phyloP scores from a whole-genome alignment of 305 asterid genomes.

The Salvia sclarea region DNA sequence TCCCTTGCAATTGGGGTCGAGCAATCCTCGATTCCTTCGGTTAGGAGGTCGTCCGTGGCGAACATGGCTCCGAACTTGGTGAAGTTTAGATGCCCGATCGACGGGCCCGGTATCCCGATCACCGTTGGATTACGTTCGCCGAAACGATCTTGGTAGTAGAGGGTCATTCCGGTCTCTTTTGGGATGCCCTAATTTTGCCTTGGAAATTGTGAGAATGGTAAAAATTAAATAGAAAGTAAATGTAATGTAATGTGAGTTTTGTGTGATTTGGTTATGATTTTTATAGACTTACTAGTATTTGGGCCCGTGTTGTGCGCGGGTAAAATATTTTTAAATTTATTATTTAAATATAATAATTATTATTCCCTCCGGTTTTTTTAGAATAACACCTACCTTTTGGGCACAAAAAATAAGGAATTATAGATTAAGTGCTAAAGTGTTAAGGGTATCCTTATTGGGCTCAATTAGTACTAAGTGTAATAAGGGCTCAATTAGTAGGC shows the following conservation, averaged over 20 bases:
- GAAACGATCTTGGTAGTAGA: conserved; percentile 47
- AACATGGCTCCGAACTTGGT: conserved; percentile 53
- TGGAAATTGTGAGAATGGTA: conserved; percentile 15
- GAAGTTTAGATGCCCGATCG: conserved; percentile 30
- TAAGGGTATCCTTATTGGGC: too few relatives aligned
- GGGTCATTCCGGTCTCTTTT: conserved; percentile 41
- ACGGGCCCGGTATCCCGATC: conserved; percentile 31
- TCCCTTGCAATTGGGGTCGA: conserved; percentile 44
- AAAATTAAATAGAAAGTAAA: neutral
- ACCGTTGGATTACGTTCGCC: conserved; percentile 35
- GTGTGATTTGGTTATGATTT: neutral
- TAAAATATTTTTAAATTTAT: too few relatives aligned
- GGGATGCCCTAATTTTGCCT: conserved; percentile 28
- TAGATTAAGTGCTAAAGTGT: too few relatives aligned
- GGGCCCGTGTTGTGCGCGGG: too few relatives aligned
- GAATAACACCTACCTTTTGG: too few relatives aligned
- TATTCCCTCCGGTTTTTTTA: too few relatives aligned
- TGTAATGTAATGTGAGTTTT: neutral
- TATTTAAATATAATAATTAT: too few relatives aligned
- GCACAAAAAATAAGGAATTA: too few relatives aligned
- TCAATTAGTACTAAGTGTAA: too few relatives aligned
- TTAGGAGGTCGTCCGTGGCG: conserved; percentile 52
- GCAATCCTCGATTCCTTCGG: conserved; percentile 32
- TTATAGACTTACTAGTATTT: neutral
- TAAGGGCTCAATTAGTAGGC: too few relatives aligned